Evolutionary conservation across 2,329 filamentous ascomycete species (phyloP).

Genomic region (Sporothrix pallida): DNA sequence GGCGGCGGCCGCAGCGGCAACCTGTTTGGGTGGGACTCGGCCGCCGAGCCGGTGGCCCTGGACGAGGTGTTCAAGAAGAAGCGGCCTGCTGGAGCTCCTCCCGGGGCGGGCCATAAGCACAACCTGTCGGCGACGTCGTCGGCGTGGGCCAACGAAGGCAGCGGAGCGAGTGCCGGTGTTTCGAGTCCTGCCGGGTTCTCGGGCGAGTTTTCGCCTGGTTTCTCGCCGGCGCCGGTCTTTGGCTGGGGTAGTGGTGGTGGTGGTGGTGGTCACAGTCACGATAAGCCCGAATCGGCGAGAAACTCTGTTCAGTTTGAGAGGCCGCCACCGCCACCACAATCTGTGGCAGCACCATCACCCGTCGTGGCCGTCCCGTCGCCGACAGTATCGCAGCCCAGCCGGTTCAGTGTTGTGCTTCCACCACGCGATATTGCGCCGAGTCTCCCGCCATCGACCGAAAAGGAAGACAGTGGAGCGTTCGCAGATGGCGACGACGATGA

Average conservation of each 20-base stretch:
- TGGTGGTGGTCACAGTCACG: background rate
- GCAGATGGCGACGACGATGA: slow-evolving; percentile 55
- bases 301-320: slow-evolving; percentile 26
- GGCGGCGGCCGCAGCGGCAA: slow-evolving; percentile 51
- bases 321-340: no score
- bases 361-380: background rate
- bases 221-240: slow-evolving; percentile 21
- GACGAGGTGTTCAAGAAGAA: slow-evolving; percentile 52
- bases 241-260: slow-evolving; percentile 21
- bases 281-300: slow-evolving; percentile 11
- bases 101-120: background rate
- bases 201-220: background rate
- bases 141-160: slow-evolving; percentile 14
- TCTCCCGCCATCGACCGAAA: background rate
- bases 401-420: slow-evolving; percentile 5
- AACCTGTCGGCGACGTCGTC: background rate
- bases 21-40: slow-evolving; percentile 67
- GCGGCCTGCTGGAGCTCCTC: slow-evolving; percentile 25
- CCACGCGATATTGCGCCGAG: slow-evolving; percentile 1
- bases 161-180: background rate
- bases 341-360: background rate
- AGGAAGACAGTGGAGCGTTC: background rate
- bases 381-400: background rate
- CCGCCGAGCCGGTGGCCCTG: slow-evolving; percentile 57
- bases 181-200: background rate